phyloP scores from a whole-genome alignment of 495 filamentous ascomycete genomes.

The Hamigera avellanea region DNA sequence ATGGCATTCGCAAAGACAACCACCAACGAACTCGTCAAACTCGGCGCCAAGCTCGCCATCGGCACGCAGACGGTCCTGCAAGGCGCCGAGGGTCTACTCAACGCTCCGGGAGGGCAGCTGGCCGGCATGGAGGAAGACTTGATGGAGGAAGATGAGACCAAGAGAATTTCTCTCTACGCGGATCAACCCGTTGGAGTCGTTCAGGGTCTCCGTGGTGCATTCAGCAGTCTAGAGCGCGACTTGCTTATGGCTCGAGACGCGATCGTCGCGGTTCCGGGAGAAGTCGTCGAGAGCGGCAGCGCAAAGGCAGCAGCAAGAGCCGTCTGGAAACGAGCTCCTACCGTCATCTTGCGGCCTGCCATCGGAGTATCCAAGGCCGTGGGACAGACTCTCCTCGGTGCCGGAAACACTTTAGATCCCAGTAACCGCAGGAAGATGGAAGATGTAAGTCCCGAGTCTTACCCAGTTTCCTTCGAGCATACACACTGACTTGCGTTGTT shows the following conservation, averaged over 20 bases:
- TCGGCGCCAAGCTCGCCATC: slow-evolving; percentile 90
- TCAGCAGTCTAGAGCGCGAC: slow-evolving; percentile 73
- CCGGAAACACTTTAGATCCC: slow-evolving; percentile 86
- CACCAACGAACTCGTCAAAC: slow-evolving; percentile 76
- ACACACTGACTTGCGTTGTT: slow-evolving; percentile 5
- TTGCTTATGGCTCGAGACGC: slow-evolving; percentile 75
- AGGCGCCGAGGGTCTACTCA: slow-evolving; percentile 71
- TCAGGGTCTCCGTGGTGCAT: slow-evolving; percentile 74
- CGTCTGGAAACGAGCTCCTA: slow-evolving; percentile 73
- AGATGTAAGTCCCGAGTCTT: slow-evolving; percentile 68
- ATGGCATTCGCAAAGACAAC: slow-evolving; percentile 84
- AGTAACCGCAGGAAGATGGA: slow-evolving; percentile 73
- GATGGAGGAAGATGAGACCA: slow-evolving; percentile 50
- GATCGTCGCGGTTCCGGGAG: slow-evolving; percentile 86
- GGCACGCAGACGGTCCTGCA: slow-evolving; percentile 88
- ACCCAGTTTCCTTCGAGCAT: too few species aligned
- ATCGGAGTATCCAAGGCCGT: slow-evolving; percentile 87
- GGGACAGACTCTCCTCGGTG: slow-evolving; percentile 78
- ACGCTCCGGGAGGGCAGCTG: slow-evolving; percentile 21
- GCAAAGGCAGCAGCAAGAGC: slow-evolving; percentile 74
- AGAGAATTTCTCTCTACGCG: slow-evolving; percentile 78
- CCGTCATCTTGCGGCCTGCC: slow-evolving; percentile 78
- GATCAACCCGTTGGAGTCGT: slow-evolving; percentile 82
- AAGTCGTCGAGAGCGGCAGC: slow-evolving; percentile 76
- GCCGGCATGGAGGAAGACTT: slow-evolving; percentile 45